Base-by-base conservation (phyloP, 2,329 filamentous ascomycete genomes). In the Aspergillus luchuensis region DNA sequence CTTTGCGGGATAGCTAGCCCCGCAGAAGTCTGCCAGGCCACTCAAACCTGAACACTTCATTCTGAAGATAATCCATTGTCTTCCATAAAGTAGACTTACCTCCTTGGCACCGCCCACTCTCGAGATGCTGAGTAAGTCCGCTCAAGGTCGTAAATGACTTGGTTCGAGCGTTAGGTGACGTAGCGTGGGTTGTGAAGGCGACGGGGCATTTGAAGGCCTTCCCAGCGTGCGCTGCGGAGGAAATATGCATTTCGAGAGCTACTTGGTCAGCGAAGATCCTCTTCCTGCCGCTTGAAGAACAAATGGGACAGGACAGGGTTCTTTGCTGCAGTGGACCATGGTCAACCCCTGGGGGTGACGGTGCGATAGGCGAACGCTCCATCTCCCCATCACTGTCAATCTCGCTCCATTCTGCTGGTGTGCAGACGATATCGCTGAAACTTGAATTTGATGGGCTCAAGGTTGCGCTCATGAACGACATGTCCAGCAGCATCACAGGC, bases 31-130 rank as follows among this genome's bases (percentile, higher is more conserved):
- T 19, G n/a, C 47, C 47, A 21, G 47, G 47, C 47, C 47, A 49
- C 21, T 49, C 47, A 49, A 49, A 19, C 25, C 7, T 49, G n/a
- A 49, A 49, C n/a, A 49, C 21, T 15, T 49, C 47, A 49, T 5
- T 49, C 7, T 49, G n/a, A 19, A 39, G 10, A 19, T 53, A 53
- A 33, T 53, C 50, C 25, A 53, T 15, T 17, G 8, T 33, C 50
- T 53, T 53, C 28, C 50, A 39, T 36, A 53, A 21, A 17, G 50
- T 53, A 17, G 28, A 5, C 50, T 53, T 53, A 3, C 50, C 50
- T 39, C 50, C 50, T 7, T 17, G 28, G 50, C 50, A 53, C 19
- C 50, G 2, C 28, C 23, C 50, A 36, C 50, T 53, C 50, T 53
- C 50, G 13, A 53, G 15, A 53, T 53, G 50, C 28, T 53, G 50